Base-by-base conservation (phyloP, 2,329 filamentous ascomycete species). In the Botryotinia convoluta region DNA sequence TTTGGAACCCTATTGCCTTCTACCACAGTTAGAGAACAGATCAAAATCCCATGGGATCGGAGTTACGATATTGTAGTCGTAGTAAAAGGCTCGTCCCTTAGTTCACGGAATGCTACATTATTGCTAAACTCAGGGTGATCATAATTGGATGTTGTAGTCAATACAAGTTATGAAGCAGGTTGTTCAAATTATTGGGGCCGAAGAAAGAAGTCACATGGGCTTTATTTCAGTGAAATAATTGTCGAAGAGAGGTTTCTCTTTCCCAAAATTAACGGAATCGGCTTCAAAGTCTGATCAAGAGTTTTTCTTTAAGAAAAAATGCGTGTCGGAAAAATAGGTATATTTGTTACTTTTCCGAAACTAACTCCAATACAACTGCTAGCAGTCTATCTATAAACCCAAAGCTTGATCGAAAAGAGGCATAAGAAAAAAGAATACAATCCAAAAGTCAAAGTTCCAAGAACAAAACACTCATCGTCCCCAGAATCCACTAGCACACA, bases 201-300 rank as follows among this genome's bases (percentile, higher is more conserved):
- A 51, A 9, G 14, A 18, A 32, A 45, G n/a, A 22, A 22, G 61
- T 7, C 16, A n/a, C 10, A 8, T 44, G 16, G 42, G 35, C 48
- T 67, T 12, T 8, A 4, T 29, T 63, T 16, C 16, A 2, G 22
- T 42, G 4, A 4, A 44, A 18, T 1, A 63, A 64, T 18, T 4
- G 61, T 32, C 20, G 12, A 22, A 18, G n/a, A 26, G 37, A 32
- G 5, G 10, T 14, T 22, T 45, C 20, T 32, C 18, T n/a, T 3
- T 14, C 1, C 16, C n/a, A 9, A 44, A 29, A 1, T 32, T 2
- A 20, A 10, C 8, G 0, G n/a, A 14, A 22, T 32, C 2, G 8
- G 9, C n/a, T 64, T 18, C 12, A 32, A 20, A 20, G 16, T 45
- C 29, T 20, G 2, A 29, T 45, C 8, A 32, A 32, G 1, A 22